Base-by-base conservation (phyloP, 768 basidiomycete species). In the Tremella fuciformis region DNA sequence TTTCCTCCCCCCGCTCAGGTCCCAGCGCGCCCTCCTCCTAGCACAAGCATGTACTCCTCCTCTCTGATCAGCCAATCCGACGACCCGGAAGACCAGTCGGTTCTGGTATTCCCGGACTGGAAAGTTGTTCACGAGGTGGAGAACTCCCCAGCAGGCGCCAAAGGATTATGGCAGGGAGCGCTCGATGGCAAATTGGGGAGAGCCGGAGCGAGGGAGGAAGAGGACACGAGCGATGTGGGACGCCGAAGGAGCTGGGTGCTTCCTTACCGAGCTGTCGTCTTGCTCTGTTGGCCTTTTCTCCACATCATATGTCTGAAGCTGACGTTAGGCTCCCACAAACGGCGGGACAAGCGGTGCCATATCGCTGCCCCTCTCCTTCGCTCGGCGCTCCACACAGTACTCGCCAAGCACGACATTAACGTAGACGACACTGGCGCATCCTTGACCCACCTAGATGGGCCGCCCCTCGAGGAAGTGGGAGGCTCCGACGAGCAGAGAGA, bases 101-200 rank as follows among this genome's bases (percentile, higher is more conserved):
- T 93, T 16, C 81, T 99, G 42, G 83, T 97, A 1, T 84, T 99
- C 67, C 94, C 94, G 6, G 94, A 99, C 77, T 98, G 86, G 80
- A 91, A 85, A 65, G 81, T 91, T 47, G 82, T 93, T 25, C 82
- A 84, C 1, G 86, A 86, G 52, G 85, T 97, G 13, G 83, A 83
- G 21, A 80, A 84, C 34, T 82, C 86, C 0, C 57, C 73, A 13
- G 79, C 82, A 1, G 88, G 88, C 22, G 92, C 91, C 6, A 79
- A 84, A 57, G 81, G 81, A 26, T 78, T 96, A 19, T 91, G 86
- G 84, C 78, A 82, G 29, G 78, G 79, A 24, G 82, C 84, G 1
- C 80, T 92, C 8, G 82, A 85, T 64, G 86, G 88, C 1, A 38
- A 29, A n/a, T 38, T 69, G 11, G 66, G 67, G 1, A 59, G 62